Conservation (phyloP, 192 early-diverging fungal species). For the Coemansia sp. region DNA sequence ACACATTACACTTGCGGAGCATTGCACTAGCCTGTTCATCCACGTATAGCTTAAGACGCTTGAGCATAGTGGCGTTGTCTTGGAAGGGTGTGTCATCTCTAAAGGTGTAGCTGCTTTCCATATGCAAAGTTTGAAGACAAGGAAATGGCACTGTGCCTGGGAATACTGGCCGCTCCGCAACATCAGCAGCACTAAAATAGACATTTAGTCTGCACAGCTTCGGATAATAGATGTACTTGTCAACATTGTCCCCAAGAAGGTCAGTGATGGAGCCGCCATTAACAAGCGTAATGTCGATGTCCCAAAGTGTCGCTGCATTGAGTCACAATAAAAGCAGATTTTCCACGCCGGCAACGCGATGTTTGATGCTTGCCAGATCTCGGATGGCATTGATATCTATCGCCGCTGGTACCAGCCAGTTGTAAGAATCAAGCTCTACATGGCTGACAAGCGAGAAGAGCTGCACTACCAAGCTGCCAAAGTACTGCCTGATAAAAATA, state of each 20-base stretch:
- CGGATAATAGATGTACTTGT: not conserved
- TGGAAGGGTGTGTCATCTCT: not conserved
- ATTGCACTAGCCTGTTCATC: not conserved
- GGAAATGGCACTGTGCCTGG: slow-evolving; percentile 1
- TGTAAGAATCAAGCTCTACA: too few species aligned
- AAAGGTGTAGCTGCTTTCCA: not conserved
- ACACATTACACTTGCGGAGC: not conserved
- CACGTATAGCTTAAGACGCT: not conserved
- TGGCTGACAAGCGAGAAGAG: too few species aligned
- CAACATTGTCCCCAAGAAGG: not conserved
- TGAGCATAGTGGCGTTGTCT: not conserved
- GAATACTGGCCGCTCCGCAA: not conserved
- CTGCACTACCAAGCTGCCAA: too few species aligned
- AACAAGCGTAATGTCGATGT: not conserved
- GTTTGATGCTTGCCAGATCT: too few species aligned
- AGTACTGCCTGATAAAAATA: too few species aligned
- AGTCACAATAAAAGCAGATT: too few species aligned
- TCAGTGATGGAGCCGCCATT: not conserved
- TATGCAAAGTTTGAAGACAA: not conserved
- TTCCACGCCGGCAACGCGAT: too few species aligned
- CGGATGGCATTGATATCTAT: too few species aligned
- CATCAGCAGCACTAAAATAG: not conserved
- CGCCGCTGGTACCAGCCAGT: too few species aligned
- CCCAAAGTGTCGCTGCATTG: too few species aligned
- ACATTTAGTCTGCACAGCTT: not conserved